Evolutionary conservation across 179 eudicot species (phyloP), one percentile per base, ranked within the genome.

Genomic region (Nepenthes alata): DNA sequence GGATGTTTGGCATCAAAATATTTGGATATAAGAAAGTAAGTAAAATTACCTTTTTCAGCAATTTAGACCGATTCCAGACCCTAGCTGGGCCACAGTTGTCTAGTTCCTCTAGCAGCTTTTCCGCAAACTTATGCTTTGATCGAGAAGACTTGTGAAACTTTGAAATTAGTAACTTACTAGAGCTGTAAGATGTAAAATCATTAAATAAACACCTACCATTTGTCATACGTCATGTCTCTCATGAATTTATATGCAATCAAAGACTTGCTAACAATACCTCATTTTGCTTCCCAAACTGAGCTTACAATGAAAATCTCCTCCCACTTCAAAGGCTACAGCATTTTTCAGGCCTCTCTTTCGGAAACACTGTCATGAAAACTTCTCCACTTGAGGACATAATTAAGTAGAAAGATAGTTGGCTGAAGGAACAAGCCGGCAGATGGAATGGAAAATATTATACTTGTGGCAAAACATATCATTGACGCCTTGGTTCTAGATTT

Each of bases 71-170:
- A 44, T 72, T 72, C 8, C 65, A 38, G 62, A 70, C 67, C 60
- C 74, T 70, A 67, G 76, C 78, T 11, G 67, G 62, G n/a, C 74
- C 85, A 79, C 71, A 71, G 38, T 57, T 69, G 67, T 72, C 73
- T 16, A 74, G 83, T 68, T 73, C 80, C 68, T 74, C 75, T 61
- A 88, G 71, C 60, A 79, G 70, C 77, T 72, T 80, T 58, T 70
- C 70, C 49, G 84, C 63, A 68, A 58, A 70, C 74, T 78, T 82
- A 69, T 84, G 87, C 77, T 88, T 86, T 54, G 95, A 85, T 64
- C 83, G 77, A 58, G 71, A 78, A 63, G 80, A 77, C 57, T 72
- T 78, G n/a, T 87, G 70, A 67, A 84, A 54, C 45, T 76, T 73
- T 25, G 83, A 79, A 58, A 74, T 63, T n/a, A 85, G 57, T 44